Evolutionary conservation across 2,329 filamentous ascomycete genomes (phyloP).

Genomic region (Neurospora sp.): DNA sequence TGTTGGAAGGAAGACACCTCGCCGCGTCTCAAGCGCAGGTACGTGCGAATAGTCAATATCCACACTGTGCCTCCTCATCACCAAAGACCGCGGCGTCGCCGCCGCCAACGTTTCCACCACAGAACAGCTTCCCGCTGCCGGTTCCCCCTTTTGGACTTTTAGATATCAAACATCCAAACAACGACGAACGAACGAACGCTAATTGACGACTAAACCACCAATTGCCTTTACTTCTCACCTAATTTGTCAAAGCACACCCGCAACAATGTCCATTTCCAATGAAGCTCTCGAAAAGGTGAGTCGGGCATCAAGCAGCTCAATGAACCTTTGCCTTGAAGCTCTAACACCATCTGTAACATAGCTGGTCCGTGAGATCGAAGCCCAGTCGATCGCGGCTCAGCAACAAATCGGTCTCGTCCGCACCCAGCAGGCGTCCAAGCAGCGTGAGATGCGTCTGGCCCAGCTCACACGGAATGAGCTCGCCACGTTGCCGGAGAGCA

Average conservation of each 20-base stretch:
- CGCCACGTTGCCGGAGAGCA: slow-evolving; percentile 61
- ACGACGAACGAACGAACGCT: not conserved
- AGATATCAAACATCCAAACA: not conserved
- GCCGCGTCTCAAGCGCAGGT: no score
- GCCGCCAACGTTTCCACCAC: not conserved
- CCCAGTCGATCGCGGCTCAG: slow-evolving; percentile 76
- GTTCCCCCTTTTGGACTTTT: not conserved
- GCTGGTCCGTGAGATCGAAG: slow-evolving; percentile 90
- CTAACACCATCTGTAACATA: slow-evolving; percentile 27
- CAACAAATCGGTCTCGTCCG: slow-evolving; percentile 85
- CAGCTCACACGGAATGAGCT: slow-evolving; percentile 82
- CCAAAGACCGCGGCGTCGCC: not conserved
- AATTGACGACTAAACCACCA: not conserved
- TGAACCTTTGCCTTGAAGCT: not conserved
- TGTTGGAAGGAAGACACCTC: not conserved
- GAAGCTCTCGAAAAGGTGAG: slow-evolving; percentile 85
- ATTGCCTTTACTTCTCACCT: not conserved
- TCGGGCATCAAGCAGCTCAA: slow-evolving; percentile 8
- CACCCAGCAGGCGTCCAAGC: slow-evolving; percentile 74
- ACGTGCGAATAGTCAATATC: not conserved
- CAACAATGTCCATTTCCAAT: slow-evolving; percentile 81
- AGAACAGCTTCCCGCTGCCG: not conserved
- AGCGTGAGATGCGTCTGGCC: slow-evolving; percentile 79
- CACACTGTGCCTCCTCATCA: not conserved
- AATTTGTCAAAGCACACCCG: not conserved